Percentiles rank a stretch among this genome's conserved stretches.
Conservation (phyloP, 2,329 filamentous ascomycete species). For the Diaporthe vexans region DNA sequence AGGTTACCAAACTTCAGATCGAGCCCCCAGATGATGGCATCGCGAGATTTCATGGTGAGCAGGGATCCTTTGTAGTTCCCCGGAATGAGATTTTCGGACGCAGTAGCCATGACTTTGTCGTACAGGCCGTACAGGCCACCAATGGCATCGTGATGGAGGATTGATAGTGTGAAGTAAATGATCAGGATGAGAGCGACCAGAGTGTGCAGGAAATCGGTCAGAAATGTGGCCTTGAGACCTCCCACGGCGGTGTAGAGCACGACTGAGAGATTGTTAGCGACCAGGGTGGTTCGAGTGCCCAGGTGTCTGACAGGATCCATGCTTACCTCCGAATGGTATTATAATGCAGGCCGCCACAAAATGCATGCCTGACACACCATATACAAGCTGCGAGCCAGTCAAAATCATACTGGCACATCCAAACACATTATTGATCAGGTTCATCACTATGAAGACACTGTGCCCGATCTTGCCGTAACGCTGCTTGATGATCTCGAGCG, state of each 20-base stretch:
- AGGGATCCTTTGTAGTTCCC: slow-evolving; percentile 63
- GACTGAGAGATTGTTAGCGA: slow-evolving; percentile 47
- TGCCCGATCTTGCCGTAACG: slow-evolving; percentile 60
- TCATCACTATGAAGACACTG: slow-evolving; percentile 56
- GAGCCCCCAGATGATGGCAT: slow-evolving; percentile 58
- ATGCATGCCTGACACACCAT: slow-evolving; percentile 62
- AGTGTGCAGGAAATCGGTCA: slow-evolving; percentile 64
- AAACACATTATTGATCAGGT: slow-evolving; percentile 59
- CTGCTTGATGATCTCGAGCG: slow-evolving; percentile 63
- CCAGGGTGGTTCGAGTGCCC: too few species aligned
- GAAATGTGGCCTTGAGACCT: slow-evolving; percentile 63
- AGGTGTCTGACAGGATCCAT: background rate
- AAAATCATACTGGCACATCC: slow-evolving; percentile 62
- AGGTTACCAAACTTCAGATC: slow-evolving; percentile 64
- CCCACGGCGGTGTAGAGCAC: slow-evolving; percentile 63
- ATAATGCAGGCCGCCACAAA: slow-evolving; percentile 61
- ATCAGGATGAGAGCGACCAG: slow-evolving; percentile 61
- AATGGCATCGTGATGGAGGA: slow-evolving; percentile 58
- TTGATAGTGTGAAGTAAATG: slow-evolving; percentile 61
- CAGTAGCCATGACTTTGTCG: slow-evolving; percentile 59
- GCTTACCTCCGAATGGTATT: slow-evolving; percentile 58
- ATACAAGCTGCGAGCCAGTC: slow-evolving; percentile 59
- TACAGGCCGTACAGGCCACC: slow-evolving; percentile 60
- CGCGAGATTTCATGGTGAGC: slow-evolving; percentile 62
- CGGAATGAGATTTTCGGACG: slow-evolving; percentile 56